Conservation (phyloP, 164 flowering plant species). For the Hamamelis virginiana region DNA sequence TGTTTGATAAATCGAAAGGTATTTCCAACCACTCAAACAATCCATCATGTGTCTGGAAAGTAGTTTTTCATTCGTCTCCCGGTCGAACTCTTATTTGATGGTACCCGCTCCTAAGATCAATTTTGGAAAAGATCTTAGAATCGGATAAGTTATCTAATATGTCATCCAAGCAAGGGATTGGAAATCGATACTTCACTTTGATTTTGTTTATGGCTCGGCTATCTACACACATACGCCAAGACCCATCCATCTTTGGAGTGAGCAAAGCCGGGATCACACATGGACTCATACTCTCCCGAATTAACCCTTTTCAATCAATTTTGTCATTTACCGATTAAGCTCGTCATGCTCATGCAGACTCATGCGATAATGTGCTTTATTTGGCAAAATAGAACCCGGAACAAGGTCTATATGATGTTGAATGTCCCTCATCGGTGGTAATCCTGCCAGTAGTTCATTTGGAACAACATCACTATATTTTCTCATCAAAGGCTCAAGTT, state of each 20-base stretch:
- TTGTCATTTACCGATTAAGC: neutral
- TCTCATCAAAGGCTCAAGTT: neutral
- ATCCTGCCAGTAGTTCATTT: neutral
- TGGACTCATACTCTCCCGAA: neutral
- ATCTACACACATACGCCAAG: slow-evolving; percentile 3
- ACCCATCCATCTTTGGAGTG: neutral
- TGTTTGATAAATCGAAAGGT: neutral
- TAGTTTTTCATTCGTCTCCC: slow-evolving; percentile 3
- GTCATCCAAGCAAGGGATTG: slow-evolving; percentile 13
- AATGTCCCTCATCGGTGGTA: slow-evolving; percentile 2
- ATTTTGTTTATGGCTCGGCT: slow-evolving; percentile 6
- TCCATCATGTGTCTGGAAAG: slow-evolving; percentile 7
- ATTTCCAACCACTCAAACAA: slow-evolving; percentile 6
- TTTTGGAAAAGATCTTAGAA: neutral
- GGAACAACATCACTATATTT: neutral
- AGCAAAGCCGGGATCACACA: neutral
- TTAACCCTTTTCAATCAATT: neutral
- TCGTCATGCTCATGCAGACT: neutral
- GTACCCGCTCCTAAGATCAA: neutral
- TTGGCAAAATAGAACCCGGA: neutral
- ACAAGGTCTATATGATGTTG: neutral
- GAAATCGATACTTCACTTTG: slow-evolving; percentile 8
- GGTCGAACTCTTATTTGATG: slow-evolving; percentile 6
- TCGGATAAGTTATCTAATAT: slow-evolving; percentile 2
- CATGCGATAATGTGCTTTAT: neutral